These are phyloP conservation scores for Cunninghamia lanceolata DNA, from an alignment of 75 land plant species.

Conservation along the genomic window DNA sequence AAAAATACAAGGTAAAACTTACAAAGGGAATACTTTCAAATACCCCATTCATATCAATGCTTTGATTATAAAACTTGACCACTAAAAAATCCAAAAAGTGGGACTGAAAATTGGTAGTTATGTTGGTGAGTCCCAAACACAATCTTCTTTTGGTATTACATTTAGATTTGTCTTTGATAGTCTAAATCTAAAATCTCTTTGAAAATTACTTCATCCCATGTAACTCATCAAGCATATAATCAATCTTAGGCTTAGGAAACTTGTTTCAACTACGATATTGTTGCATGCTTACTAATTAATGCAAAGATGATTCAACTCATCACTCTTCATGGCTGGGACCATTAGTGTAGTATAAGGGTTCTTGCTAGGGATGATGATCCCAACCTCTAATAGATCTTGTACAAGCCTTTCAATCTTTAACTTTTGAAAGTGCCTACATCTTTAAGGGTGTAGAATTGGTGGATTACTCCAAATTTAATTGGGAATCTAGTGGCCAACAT, in stretches of 20 bases:
- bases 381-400: no score
- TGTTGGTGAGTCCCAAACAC: neutral
- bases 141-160: neutral
- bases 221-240: neutral
- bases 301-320: neutral
- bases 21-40: neutral
- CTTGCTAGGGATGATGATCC: neutral
- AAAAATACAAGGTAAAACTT: neutral
- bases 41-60: neutral
- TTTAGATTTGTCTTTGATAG: no score
- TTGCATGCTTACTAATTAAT: neutral
- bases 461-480: no score
- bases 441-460: no score
- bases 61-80: neutral
- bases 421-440: neutral
- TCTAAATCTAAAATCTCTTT: neutral
- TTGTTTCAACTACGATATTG: neutral
- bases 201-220: neutral
- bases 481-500: no score
- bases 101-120: neutral
- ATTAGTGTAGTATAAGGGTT: neutral
- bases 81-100: neutral
- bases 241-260: neutral
- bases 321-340: neutral
- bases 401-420: no score